Conservation (phyloP, 306 rosid species). For the Dryas octopetala region DNA sequence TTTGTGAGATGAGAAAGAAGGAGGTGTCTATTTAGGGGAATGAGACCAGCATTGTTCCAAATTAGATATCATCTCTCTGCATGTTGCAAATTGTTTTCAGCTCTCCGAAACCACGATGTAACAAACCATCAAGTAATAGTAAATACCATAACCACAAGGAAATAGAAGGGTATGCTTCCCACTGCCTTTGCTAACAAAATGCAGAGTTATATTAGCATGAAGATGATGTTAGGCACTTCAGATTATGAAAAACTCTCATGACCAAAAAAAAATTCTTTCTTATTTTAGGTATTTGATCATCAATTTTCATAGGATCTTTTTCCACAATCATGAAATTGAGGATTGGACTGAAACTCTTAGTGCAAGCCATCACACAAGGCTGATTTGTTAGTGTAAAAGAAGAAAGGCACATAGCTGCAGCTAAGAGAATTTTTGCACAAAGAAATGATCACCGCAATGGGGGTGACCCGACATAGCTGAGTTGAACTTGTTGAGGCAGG, state of each 20-base stretch:
- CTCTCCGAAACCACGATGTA: too few species aligned
- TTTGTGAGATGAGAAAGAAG: too few species aligned
- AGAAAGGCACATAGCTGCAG: neutral
- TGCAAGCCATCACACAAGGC: neutral
- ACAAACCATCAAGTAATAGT: too few species aligned
- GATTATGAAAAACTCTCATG: too few species aligned
- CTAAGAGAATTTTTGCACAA: too few species aligned
- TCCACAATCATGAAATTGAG: neutral
- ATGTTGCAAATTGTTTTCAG: neutral
- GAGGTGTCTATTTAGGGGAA: neutral
- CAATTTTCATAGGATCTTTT: neutral
- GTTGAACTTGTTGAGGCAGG: slow-evolving; percentile 67
- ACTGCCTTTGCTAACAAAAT: too few species aligned
- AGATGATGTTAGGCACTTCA: neutral
- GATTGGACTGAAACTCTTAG: neutral
- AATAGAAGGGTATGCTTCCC: too few species aligned
- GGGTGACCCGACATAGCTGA: slow-evolving; percentile 39
- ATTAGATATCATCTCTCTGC: too few species aligned
- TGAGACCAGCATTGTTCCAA: neutral
- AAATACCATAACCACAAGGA: too few species aligned
- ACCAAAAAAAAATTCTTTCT: too few species aligned
- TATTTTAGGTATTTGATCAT: neutral
- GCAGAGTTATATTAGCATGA: too few species aligned
- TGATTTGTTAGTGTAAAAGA: neutral
- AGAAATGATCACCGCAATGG: slow-evolving; percentile 26